Percentiles rank a stretch among this genome's conserved stretches.
Conservation (phyloP, 2,329 filamentous ascomycete genomes). For the Emmonsiellopsis sp. region DNA sequence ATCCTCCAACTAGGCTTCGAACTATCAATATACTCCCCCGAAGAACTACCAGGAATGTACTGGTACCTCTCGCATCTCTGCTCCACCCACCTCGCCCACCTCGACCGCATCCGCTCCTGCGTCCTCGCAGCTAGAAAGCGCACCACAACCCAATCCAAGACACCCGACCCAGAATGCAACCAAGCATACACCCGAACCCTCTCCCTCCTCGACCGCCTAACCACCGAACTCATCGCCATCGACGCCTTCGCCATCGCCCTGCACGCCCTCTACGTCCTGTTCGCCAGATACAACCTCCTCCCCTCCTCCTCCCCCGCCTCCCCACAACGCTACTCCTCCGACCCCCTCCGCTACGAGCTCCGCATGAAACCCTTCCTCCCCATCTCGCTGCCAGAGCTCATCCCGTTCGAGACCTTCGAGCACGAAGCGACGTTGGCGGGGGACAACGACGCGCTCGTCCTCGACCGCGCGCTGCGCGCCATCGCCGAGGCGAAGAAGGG, state of each 20-base stretch:
- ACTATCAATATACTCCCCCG: conserved; percentile 74
- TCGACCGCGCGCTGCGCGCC: conserved; percentile 31
- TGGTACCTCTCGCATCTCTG: conserved; percentile 73
- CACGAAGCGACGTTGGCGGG: conserved; percentile 32
- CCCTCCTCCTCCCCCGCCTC: conserved; percentile 41
- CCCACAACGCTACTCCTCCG: conserved; percentile 53
- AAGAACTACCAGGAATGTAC: conserved; percentile 84
- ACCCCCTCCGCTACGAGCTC: conserved; percentile 64
- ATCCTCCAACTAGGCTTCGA: conserved; percentile 91
- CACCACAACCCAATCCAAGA: conserved; percentile 6
- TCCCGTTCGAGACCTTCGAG: conserved; percentile 54
- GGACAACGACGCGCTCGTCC: conserved; percentile 31
- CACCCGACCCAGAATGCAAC: conserved; percentile 6
- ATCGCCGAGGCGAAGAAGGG: conserved; percentile 32
- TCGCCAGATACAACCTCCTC: conserved; percentile 47
- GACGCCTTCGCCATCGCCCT: conserved; percentile 44
- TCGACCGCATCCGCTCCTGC: conserved; percentile 64
- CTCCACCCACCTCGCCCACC: conserved; percentile 57
- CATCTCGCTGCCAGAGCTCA: conserved; percentile 58
- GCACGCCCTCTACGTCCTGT: conserved; percentile 54
- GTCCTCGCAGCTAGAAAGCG: conserved; percentile 31
- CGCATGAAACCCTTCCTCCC: conserved; percentile 75
- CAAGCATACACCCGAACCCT: conserved; percentile 30
- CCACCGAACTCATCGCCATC: conserved; percentile 56
- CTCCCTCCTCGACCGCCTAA: conserved; percentile 49